Conservation (phyloP, 164 flowering plant species). For the Warburgia ugandensis region DNA sequence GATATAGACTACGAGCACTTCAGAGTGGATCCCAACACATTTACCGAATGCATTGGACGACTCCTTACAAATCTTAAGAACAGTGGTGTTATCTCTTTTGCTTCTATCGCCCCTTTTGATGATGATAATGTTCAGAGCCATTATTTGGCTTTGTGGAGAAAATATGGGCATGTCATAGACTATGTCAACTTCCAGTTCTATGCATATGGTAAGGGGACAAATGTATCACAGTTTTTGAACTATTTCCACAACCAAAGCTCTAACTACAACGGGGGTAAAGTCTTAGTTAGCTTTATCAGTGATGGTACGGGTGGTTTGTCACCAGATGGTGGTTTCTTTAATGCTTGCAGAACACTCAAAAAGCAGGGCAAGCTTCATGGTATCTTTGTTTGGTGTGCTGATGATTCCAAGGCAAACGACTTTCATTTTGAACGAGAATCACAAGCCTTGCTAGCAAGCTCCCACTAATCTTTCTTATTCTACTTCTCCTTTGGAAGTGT, state of each 20-base stretch:
- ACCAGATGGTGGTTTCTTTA: constrained; percentile 36
- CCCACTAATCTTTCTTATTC: too few relatives aligned
- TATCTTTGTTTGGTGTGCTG: constrained; percentile 55
- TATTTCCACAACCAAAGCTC: constrained; percentile 26
- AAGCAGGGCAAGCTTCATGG: constrained; percentile 30
- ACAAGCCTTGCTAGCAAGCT: constrained; percentile 36
- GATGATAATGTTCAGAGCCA: constrained; percentile 38
- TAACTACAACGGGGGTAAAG: constrained; percentile 35
- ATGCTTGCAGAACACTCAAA: constrained; percentile 33
- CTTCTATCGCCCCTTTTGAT: constrained; percentile 47
- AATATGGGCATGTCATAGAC: constrained; percentile 32
- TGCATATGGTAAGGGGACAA: constrained; percentile 37
- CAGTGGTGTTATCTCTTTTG: constrained; percentile 28
- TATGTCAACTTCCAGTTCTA: constrained; percentile 53
- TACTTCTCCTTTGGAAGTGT: too few relatives aligned
- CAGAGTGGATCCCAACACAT: constrained; percentile 20
- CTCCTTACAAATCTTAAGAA: constrained; percentile 27
- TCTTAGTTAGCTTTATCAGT: constrained; percentile 31
- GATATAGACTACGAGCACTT: constrained; percentile 54
- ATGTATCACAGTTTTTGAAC: constrained; percentile 30
- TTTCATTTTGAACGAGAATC: constrained; percentile 35
- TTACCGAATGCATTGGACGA: constrained; percentile 39
- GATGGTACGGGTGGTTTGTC: constrained; percentile 39
- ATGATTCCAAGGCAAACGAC: constrained; percentile 31
- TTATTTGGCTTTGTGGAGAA: constrained; percentile 37